A percentile compares a stretch with the other conserved stretches of the same genome.
Evolutionary conservation across 306 rosid species (phyloP).

Genomic region (Leucaena leucocephala): DNA sequence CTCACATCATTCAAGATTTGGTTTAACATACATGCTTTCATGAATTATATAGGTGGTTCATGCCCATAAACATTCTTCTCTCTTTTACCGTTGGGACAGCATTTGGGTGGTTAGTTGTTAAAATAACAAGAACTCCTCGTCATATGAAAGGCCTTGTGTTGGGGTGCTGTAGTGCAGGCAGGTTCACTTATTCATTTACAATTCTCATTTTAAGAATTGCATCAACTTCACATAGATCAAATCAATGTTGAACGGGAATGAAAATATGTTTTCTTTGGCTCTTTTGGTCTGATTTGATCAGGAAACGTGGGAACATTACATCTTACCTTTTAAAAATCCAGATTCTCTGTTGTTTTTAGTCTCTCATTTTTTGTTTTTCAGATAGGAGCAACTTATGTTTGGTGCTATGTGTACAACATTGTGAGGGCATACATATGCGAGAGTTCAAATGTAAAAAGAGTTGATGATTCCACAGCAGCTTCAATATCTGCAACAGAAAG

Average conservation of each 20-base stretch:
- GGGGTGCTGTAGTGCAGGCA: constrained; percentile 52
- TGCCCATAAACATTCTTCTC: constrained; percentile 44
- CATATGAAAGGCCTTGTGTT: constrained; percentile 43
- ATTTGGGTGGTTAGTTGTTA: constrained; percentile 46
- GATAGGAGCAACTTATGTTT: constrained; percentile 41
- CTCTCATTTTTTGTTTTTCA: constrained; percentile 20
- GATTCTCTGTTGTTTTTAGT: background rate
- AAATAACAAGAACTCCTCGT: constrained; percentile 36
- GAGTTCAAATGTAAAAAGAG: constrained; percentile 24
- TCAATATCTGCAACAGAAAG: constrained; percentile 10
- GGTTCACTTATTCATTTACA: constrained; percentile 2
- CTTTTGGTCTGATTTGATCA: constrained; percentile 5
- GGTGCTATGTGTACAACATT: constrained; percentile 49
- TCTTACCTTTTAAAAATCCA: constrained; percentile 14
- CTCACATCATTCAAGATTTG: background rate
- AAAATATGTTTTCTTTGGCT: background rate
- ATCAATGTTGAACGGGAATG: background rate
- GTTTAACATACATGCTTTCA: background rate
- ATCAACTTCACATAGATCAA: constrained; percentile 5
- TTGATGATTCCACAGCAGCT: constrained; percentile 19
- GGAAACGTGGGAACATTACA: constrained; percentile 51
- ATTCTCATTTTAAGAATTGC: background rate
- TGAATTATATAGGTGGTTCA: constrained; percentile 47
- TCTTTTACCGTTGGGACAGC: constrained; percentile 37
- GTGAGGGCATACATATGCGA: constrained; percentile 38